Evolutionary conservation across 345 rosid species (phyloP).

Genomic region (Gossypium anomalum): DNA sequence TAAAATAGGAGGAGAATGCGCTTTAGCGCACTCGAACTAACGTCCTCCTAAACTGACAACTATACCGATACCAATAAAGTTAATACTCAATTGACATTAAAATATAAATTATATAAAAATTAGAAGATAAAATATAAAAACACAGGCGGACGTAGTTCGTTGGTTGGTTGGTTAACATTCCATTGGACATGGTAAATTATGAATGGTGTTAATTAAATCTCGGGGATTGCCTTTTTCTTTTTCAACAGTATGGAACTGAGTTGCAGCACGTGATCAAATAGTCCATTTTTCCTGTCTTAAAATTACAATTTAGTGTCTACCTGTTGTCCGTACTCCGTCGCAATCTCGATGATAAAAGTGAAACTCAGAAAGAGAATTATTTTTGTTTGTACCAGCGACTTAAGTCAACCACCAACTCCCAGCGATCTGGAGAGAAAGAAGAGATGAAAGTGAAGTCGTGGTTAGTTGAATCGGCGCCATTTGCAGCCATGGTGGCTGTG

Average conservation of each 20-base stretch:
- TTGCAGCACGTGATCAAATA: background rate
- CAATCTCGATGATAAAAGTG: background rate
- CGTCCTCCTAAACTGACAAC: too few relatives aligned
- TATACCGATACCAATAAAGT: rapidly evolving
- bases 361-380: background rate
- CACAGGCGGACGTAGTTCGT: too few relatives aligned
- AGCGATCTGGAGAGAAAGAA: background rate
- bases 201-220: too few relatives aligned
- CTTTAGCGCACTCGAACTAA: rapidly evolving
- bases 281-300: background rate
- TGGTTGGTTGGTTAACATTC: too few relatives aligned
- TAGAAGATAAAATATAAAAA: too few relatives aligned
- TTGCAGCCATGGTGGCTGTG: conserved; percentile 40
- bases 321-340: background rate
- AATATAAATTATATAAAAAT: too few relatives aligned
- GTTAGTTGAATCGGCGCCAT: conserved; percentile 25
- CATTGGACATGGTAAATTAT: too few relatives aligned
- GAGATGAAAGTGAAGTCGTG: conserved; percentile 19
- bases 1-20: rapidly evolving
- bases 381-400: background rate
- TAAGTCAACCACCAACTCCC: background rate
- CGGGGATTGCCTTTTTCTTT: too few relatives aligned
- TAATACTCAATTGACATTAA: too few relatives aligned
- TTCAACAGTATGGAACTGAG: background rate
- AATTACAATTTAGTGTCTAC: background rate